Evolutionary conservation across 352 stramenopile genomes (phyloP), one percentile per base, ranked within the genome.

Genomic region (Thalassiosira livingstoniorum): DNA sequence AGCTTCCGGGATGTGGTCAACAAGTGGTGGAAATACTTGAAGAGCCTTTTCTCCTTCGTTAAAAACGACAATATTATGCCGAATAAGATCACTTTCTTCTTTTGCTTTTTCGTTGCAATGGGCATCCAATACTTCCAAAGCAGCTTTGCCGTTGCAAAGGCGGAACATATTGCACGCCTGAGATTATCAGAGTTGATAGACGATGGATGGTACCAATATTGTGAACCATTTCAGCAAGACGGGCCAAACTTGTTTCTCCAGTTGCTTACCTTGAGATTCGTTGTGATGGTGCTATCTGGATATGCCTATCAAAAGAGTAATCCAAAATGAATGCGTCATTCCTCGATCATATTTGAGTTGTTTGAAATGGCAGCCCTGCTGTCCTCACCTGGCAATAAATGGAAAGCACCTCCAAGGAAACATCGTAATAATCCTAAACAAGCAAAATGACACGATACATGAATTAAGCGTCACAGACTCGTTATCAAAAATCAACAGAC

Each of bases 221-320:
- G n/a, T n/a, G n/a, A n/a, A n/a, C n/a, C n/a, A n/a, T n/a, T n/a
- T n/a, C n/a, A n/a, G n/a, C n/a, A n/a, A n/a, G n/a, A n/a, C n/a
- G n/a, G n/a, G n/a, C n/a, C n/a, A n/a, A n/a, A n/a, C n/a, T n/a
- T n/a, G n/a, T n/a, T n/a, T n/a, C n/a, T n/a, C n/a, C n/a, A n/a
- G n/a, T n/a, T n/a, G n/a, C n/a, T n/a, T n/a, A n/a, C n/a, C 86
- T 99, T 99, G 64, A 99, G 92, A 80, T 99, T 99, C 60, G 98
- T 94, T 10, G 94, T 97, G 39, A 98, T 93, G 3, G 95, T 92
- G 62, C 90, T 97, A 78, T 98, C 95, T 0, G 97, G 78, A 53
- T 76, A 73, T 15, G 63, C 54, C 54, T 42, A 23, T 39, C 25
- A 58, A 64, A 42, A n/a, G 18, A 31, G 96, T 53, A 95, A 96